Base-by-base conservation (phyloP, 495 filamentous ascomycete species). In the Coniosporium apollinis region DNA sequence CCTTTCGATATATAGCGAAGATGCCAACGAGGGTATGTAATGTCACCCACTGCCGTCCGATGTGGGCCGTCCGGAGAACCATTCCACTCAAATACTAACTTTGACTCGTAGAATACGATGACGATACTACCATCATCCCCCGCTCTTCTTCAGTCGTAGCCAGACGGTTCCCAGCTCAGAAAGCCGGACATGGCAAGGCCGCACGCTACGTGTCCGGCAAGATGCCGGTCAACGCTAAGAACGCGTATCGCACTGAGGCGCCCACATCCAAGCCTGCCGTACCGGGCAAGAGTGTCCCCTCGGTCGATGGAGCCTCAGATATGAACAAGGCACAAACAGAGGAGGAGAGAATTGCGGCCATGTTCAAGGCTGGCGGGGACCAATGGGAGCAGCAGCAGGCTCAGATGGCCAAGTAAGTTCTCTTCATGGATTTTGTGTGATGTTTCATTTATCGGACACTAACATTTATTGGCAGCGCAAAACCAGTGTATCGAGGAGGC, bases 201-300 rank as follows among this genome's bases (percentile, higher is more conserved):
- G 85, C 89, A 44, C 74, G 89, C 48, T 99, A 99, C 66, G 82
- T 99, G 33, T 84, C 83, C 5, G 89, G 89, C 33, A 94, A 92
- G 62, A 92, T 93, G 79, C 89, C 89, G 3, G 69, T 82, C 6
- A 87, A 76, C 48, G 81, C 87, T 3, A 84, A 82, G 58, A 87
- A 78, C 42, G 65, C 71, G 16, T 72, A 81, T 36, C 74, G 82
- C 41, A 72, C 71, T 49, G 85, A 92, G 45, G 62, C 71, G 4
- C 43, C 66, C 13, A 41, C 53, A 41, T 54, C 59, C 13, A 75
- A 69, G 43, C 56, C 62, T 42, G 51, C 56, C 18, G 51, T 60
- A 19, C 59, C 59, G 38, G 33, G 37, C 8, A 53, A 43, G 24
- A 32, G 20, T 19, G 6, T 16, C 28, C 34, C 38, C 17, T 39